Evolutionary conservation across 2,329 filamentous ascomycete species (phyloP).

Genomic region (Aspergillus fischeri): DNA sequence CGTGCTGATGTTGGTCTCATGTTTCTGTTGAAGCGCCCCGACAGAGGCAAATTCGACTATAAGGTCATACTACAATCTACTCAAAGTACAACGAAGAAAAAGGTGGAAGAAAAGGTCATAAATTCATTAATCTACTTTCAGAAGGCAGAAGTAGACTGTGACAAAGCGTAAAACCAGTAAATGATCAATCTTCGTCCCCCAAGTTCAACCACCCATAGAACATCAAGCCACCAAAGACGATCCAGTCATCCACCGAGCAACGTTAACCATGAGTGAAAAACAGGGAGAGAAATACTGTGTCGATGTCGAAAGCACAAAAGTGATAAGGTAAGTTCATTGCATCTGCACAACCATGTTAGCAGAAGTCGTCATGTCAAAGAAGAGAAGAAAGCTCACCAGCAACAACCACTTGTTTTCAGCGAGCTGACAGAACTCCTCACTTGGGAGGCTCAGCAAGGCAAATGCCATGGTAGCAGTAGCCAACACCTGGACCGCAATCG

Average conservation of each 20-base stretch:
- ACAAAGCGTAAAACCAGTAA: background rate
- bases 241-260: background rate
- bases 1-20: background rate
- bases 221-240: background rate
- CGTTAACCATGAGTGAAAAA: background rate
- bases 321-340: background rate
- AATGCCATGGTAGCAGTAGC: slow-evolving; percentile 4
- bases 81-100: slow-evolving; percentile 10
- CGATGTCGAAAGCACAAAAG: background rate
- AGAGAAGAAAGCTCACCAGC: background rate
- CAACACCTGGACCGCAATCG: slow-evolving; percentile 1
- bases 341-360: background rate
- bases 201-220: background rate
- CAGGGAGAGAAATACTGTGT: background rate
- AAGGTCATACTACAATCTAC: background rate
- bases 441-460: background rate
- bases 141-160: background rate
- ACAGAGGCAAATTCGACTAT: background rate
- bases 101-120: background rate
- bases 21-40: background rate
- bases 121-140: background rate
- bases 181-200: background rate
- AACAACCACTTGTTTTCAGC: background rate
- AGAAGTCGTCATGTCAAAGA: background rate
- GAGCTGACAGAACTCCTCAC: background rate